A percentile compares a stretch with the other conserved stretches of the same genome.
Conservation (phyloP, 2,329 filamentous ascomycete genomes). For the Chrysoporthe deuterocubensis region DNA sequence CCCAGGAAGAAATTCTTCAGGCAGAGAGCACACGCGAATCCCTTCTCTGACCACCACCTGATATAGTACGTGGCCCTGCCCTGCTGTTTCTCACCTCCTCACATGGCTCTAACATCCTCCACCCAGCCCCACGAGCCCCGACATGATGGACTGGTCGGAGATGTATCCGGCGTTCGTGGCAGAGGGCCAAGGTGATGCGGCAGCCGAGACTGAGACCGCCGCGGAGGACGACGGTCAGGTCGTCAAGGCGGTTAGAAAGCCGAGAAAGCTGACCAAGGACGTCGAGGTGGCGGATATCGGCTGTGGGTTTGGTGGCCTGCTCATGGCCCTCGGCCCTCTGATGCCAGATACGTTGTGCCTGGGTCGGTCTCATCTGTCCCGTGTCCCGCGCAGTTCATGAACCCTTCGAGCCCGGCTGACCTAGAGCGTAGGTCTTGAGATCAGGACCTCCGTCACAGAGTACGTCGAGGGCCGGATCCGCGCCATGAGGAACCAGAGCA, state of each 20-base stretch:
- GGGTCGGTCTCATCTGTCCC: constrained; percentile 54
- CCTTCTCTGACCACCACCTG: constrained; percentile 92
- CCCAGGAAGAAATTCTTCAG: constrained; percentile 97
- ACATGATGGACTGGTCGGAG: constrained; percentile 87
- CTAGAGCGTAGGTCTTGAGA: constrained; percentile 74
- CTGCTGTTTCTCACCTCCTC: not conserved
- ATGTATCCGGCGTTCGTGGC: constrained; percentile 77
- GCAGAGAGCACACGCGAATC: constrained; percentile 95
- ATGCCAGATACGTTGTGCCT: constrained; percentile 83
- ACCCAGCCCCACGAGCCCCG: constrained; percentile 74
- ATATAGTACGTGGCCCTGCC: constrained; percentile 61
- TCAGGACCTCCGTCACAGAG: constrained; percentile 85
- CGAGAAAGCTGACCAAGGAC: constrained; percentile 60
- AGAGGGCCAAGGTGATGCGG: constrained; percentile 36
- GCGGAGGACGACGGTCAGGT: constrained; percentile 23
- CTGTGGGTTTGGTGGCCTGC: constrained; percentile 90
- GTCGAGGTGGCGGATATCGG: constrained; percentile 96
- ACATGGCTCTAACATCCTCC: constrained; percentile 20
- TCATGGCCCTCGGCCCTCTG: constrained; percentile 81
- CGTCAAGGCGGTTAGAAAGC: constrained; percentile 29
- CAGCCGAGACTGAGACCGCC: constrained; percentile 27
- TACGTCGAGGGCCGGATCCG: constrained; percentile 88
- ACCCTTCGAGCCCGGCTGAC: constrained; percentile 9
- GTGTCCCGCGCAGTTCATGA: not conserved
- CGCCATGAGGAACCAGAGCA: constrained; percentile 73